Evolutionary conservation across 2,329 filamentous ascomycete species (phyloP), one percentile per base, ranked within the genome.

Genomic region (Epichloe baconii): DNA sequence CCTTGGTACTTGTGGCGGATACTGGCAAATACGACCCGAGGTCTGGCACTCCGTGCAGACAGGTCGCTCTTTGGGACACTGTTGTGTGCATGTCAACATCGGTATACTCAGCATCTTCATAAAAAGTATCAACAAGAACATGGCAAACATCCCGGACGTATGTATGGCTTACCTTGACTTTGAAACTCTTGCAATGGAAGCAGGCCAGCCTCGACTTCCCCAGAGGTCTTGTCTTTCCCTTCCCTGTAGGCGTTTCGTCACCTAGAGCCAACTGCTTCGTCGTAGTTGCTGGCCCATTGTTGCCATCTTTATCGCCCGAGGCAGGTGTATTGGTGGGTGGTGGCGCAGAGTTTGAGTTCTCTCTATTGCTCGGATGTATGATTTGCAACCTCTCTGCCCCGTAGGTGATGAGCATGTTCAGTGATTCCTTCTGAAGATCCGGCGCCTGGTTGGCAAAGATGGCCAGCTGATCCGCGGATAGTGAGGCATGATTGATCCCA

Each of bases 381-480:
- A 82, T 80, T 11, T 75, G 69, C 23, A 82, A 63, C 14, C 73
- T 67, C 58, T 80, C 76, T 6, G 78, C 77, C 19, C 78, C 78
- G 51, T 80, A 80, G 57, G 71, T 73, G 0, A 72, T 69, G 11
- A 81, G 67, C 76, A 82, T 77, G 1, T 67, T 69, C 14, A 82
- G 62, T 0, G 78, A 81, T 49, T 76, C 70, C 49, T 67, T 65
- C 55, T 81, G 78, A 5, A 80, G 62, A 3, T 73, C 69, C 0
- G 77, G 76, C 0, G 77, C 72, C 61, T 82, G 78, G 50, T 82
- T 81, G 8, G 77, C 69, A 56, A 82, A 79, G 15, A 80, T 81
- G 56, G 67, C 73, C 54, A 81, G 78, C 57, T 81, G 78, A 44
- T 80, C 77, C 4, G 63, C 54, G 0, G 74, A 77, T 10, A 81